Conservation (phyloP, 768 basidiomycete genomes). For the Russula griseocarnosa region DNA sequence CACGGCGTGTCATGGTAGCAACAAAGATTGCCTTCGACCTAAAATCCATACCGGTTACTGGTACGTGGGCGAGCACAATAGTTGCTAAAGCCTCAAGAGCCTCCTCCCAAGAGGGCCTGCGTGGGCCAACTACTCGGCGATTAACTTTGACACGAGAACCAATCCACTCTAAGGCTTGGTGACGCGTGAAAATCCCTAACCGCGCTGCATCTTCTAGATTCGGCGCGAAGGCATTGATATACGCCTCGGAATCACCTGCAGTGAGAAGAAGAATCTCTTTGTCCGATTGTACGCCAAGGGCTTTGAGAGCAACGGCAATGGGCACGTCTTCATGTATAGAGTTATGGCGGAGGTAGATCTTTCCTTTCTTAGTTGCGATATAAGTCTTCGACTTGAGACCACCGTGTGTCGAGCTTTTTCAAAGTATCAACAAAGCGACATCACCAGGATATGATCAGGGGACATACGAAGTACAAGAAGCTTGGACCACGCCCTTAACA, state of each 20-base stretch:
- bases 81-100: constrained; percentile 95
- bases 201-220: constrained; percentile 94
- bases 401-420: constrained; percentile 66
- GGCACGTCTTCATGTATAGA: constrained; percentile 97
- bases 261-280: constrained; percentile 95
- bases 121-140: constrained; percentile 71
- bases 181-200: constrained; percentile 83
- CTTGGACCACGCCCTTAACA: constrained; percentile 86
- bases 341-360: constrained; percentile 96
- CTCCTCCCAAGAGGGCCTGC: constrained; percentile 88
- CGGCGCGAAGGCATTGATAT: constrained; percentile 80
- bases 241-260: constrained; percentile 86
- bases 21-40: constrained; percentile 94
- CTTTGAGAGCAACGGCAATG: constrained; percentile 93
- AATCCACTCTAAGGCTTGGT: constrained; percentile 93
- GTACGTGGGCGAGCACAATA: constrained; percentile 94
- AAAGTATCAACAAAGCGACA: constrained; percentile 18
- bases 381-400: constrained; percentile 96
- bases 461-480: constrained; percentile 92
- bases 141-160: constrained; percentile 90
- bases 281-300: constrained; percentile 93
- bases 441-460: constrained; percentile 7
- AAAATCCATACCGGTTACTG: constrained; percentile 85
- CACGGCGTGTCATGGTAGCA: constrained; percentile 94
- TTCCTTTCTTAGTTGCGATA: constrained; percentile 90